Base-by-base conservation (phyloP, 768 basidiomycete genomes). In the Sarcodon aspratus region DNA sequence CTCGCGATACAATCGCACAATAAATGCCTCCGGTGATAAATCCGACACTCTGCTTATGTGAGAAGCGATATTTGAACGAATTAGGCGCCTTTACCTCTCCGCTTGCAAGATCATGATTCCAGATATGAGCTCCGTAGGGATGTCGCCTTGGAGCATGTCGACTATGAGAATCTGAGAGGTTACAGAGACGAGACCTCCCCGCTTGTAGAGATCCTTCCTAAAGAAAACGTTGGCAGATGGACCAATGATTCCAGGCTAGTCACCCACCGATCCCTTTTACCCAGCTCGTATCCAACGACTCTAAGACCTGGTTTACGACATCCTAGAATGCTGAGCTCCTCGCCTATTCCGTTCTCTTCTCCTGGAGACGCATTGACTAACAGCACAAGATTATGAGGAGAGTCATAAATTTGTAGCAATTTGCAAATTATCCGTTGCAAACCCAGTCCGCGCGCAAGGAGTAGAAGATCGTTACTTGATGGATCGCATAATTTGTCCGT, bases 121-220 rank as follows among this genome's bases (percentile, higher is more conserved):
- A 1, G 94, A 87, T 37, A 99, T 85, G 45, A 92, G 70, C 33
- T 87, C 75, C 2, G 76, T 82, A 1, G 94, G 93, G 31, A 98
- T 79, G 58, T 89, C 85, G 21, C 77, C 73, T 60, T 85, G 85
- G 32, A 99, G 68, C 80, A 98, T 87, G 61, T 99, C 96, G 47
- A 95, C 93, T 18, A 95, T 86, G 10, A 98, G 70, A 55, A 99
- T 98, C 15, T 90, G 81, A 21, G 90, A 93, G 0, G 96, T 98
- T 32, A 97, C 84, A 7, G 89, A 89, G 45, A 98, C 74, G 1
- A 98, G 69, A 5, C 94, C 94, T 4, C 95, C 95, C 50, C 76
- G 74, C 52, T 84, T 83, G 68, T 97, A 97, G 47, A 97, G 63
- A 36, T 78, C 77, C 66, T 91, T 85, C 57, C 93, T 66, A 27